These are phyloP conservation scores for Clarireedia homoeocarpa DNA, from an alignment of 2,329 filamentous ascomycete genomes.

Conservation along the genomic window DNA sequence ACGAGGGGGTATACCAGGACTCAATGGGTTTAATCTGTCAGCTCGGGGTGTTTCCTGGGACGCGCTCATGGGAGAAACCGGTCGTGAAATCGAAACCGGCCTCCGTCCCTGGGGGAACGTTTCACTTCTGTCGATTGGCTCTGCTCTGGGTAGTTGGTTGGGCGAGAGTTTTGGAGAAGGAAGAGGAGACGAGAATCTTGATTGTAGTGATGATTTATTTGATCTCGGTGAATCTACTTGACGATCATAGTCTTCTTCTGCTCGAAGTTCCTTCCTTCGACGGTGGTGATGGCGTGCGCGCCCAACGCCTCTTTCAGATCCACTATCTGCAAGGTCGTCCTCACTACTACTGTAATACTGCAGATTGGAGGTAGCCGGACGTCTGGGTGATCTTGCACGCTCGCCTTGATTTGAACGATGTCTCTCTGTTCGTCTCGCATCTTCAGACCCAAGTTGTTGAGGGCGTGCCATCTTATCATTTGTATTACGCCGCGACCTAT, in stretches of 20 bases:
- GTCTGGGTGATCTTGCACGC: slow-evolving; percentile 17
- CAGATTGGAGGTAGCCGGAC: slow-evolving; percentile 14
- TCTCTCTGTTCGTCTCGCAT: slow-evolving; percentile 16
- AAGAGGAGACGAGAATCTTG: slow-evolving; percentile 19
- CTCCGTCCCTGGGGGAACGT: slow-evolving; percentile 20
- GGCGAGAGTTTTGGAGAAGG: slow-evolving; percentile 26
- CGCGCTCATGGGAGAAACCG: slow-evolving; percentile 22
- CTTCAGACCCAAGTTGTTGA: slow-evolving; percentile 21
- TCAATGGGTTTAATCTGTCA: slow-evolving; percentile 21
- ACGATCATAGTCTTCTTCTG: slow-evolving; percentile 17
- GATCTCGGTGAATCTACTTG: slow-evolving; percentile 19
- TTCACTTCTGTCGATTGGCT: slow-evolving; percentile 22
- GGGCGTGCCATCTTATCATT: slow-evolving; percentile 22
- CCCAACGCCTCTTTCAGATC: slow-evolving; percentile 18
- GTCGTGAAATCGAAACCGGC: slow-evolving; percentile 14
- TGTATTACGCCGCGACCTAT: slow-evolving; percentile 15
- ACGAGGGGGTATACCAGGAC: slow-evolving; percentile 9
- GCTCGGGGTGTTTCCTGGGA: slow-evolving; percentile 12
- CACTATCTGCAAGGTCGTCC: slow-evolving; percentile 24
- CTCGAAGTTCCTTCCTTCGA: slow-evolving; percentile 8
- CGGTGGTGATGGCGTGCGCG: slow-evolving; percentile 12
- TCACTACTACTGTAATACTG: slow-evolving; percentile 24
- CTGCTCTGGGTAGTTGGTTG: slow-evolving; percentile 18
- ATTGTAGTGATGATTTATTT: slow-evolving; percentile 19
- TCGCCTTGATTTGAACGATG: slow-evolving; percentile 14